A percentile compares a stretch with the other conserved stretches of the same genome.
phyloP scores from a whole-genome alignment of 768 basidiomycete genomes.

The Mycena capillaripes region DNA sequence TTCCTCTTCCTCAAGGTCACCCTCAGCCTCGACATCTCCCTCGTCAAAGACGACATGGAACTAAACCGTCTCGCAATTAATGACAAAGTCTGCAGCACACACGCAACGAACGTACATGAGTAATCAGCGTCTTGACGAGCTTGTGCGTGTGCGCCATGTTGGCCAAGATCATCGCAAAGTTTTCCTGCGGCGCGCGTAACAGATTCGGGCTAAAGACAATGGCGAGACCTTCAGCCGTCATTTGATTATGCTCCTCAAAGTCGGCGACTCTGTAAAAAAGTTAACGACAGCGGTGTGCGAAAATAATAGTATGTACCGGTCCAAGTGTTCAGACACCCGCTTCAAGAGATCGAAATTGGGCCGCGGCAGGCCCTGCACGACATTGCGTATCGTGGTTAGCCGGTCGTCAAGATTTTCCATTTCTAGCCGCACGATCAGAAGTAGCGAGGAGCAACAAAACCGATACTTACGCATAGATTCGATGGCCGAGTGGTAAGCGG shows the following conservation, averaged over 20 bases:
- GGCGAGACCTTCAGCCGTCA: constrained; percentile 88
- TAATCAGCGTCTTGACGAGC: constrained; percentile 82
- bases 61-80: constrained; percentile 43
- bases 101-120: constrained; percentile 69
- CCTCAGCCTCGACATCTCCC: constrained; percentile 74
- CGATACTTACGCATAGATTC: constrained; percentile 74
- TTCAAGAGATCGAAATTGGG: constrained; percentile 85
- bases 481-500: constrained; percentile 77
- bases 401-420: constrained; percentile 79
- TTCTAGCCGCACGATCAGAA: constrained; percentile 56
- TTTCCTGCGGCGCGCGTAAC: constrained; percentile 82
- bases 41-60: constrained; percentile 84
- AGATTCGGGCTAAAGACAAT: constrained; percentile 91
- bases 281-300: not conserved
- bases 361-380: constrained; percentile 79
- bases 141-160: constrained; percentile 87
- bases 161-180: constrained; percentile 81
- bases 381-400: constrained; percentile 71
- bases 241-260: constrained; percentile 90
- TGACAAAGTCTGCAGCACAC: constrained; percentile 5
- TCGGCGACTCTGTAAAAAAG: constrained; percentile 85
- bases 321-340: constrained; percentile 87
- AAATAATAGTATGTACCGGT: constrained; percentile 59
- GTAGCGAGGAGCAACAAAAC: not conserved
- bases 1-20: constrained; percentile 75